Evolutionary conservation across 345 rosid genomes (phyloP).

Genomic region (Linum lewisii): DNA sequence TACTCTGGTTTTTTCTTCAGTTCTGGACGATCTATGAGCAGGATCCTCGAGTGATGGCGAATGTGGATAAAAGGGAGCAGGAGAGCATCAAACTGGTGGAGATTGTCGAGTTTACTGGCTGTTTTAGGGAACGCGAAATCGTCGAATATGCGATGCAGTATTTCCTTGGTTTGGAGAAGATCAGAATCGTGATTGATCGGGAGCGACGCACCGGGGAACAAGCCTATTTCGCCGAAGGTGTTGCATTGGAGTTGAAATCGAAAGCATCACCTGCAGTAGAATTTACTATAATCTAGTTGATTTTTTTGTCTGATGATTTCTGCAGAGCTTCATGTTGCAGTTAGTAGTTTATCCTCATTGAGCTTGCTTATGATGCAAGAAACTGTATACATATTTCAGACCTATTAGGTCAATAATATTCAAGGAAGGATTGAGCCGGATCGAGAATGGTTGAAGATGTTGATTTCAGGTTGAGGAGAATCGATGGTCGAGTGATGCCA

Average conservation of each 20-base stretch:
- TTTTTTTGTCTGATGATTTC: too few species aligned
- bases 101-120: background rate
- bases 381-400: too few species aligned
- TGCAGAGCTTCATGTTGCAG: too few species aligned
- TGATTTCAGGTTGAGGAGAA: too few species aligned
- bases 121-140: background rate
- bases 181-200: background rate
- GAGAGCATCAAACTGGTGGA: constrained; percentile 4
- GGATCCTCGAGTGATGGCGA: too few species aligned
- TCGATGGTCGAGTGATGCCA: too few species aligned
- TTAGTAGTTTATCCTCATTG: too few species aligned
- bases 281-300: background rate
- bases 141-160: background rate
- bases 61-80: background rate
- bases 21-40: too few species aligned
- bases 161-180: constrained; percentile 1
- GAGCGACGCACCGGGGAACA: background rate
- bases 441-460: too few species aligned
- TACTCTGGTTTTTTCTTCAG: background rate
- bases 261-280: background rate
- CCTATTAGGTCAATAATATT: too few species aligned
- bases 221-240: background rate
- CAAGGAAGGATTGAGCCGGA: too few species aligned
- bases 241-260: background rate
- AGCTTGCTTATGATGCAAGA: too few species aligned